These are phyloP conservation scores for Silybum marianum DNA, from an alignment of 129 eudicot species.

Conservation along the genomic window DNA sequence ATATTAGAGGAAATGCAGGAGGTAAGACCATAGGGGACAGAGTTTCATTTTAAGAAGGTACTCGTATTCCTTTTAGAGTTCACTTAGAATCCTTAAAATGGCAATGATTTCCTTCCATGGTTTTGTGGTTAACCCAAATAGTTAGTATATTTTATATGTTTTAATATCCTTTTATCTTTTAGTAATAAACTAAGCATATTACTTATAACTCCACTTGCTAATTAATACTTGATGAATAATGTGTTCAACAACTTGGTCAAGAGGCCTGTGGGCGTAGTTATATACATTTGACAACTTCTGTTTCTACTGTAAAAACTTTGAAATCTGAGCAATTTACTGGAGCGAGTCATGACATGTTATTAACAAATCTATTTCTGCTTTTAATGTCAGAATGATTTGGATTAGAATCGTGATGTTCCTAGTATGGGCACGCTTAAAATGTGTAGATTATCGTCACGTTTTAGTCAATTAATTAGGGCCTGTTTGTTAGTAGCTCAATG, in stretches of 20 bases:
- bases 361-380: background rate
- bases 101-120: background rate
- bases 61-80: background rate
- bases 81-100: background rate
- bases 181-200: background rate
- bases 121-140: background rate
- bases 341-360: too few species aligned
- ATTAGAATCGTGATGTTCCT: background rate
- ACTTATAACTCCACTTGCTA: background rate
- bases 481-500: too few species aligned
- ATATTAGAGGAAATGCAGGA: constrained; percentile 1
- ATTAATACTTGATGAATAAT: background rate
- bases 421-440: background rate
- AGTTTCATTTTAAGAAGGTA: background rate
- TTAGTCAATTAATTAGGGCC: background rate
- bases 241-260: background rate
- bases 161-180: background rate
- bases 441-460: background rate
- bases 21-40: background rate
- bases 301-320: background rate
- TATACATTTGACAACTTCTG: background rate
- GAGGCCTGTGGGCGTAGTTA: background rate
- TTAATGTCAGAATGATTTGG: background rate
- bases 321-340: background rate
- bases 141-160: background rate